These are phyloP conservation scores for Aureobasidium sp. DNA, from an alignment of 2,329 filamentous ascomycete genomes.

Conservation along the genomic window DNA sequence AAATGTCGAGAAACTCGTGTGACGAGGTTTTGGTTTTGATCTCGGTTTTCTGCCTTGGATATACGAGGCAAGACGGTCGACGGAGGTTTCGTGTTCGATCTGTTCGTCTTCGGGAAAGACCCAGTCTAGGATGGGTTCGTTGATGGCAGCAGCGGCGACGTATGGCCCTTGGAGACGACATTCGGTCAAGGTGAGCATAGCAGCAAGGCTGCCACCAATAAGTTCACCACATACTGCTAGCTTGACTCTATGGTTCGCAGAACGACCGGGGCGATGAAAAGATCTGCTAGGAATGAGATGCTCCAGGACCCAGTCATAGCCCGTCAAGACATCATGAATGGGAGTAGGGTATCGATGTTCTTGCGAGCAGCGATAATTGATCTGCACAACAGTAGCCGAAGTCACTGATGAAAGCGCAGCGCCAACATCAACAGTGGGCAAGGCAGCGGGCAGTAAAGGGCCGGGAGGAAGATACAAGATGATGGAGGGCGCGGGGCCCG, in stretches of 20 bases:
- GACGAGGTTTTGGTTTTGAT: not conserved
- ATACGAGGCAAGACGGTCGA: not conserved
- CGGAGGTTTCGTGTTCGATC: slow-evolving; percentile 14
- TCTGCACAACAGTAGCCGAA: slow-evolving; percentile 35
- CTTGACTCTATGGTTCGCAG: slow-evolving; percentile 24
- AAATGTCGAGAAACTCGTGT: slow-evolving; percentile 8
- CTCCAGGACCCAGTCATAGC: slow-evolving; percentile 41
- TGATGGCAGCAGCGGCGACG: slow-evolving; percentile 40
- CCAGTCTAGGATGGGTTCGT: slow-evolving; percentile 45
- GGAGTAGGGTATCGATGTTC: slow-evolving; percentile 37
- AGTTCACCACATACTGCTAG: slow-evolving; percentile 43
- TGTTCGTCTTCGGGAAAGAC: slow-evolving; percentile 30
- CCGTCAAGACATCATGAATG: slow-evolving; percentile 41
- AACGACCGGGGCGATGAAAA: slow-evolving; percentile 23
- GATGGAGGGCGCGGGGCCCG: slow-evolving; percentile 24
- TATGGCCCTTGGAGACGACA: slow-evolving; percentile 35
- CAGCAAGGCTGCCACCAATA: slow-evolving; percentile 41
- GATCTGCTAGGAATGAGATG: slow-evolving; percentile 30
- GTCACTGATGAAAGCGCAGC: slow-evolving; percentile 31
- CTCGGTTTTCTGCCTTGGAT: not conserved
- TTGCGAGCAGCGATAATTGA: slow-evolving; percentile 38
- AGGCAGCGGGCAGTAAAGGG: slow-evolving; percentile 27
- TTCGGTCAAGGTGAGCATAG: slow-evolving; percentile 45
- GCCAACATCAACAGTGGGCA: slow-evolving; percentile 26
- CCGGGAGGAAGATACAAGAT: slow-evolving; percentile 40